These are phyloP conservation scores for Globisporangium carolinianum DNA, from an alignment of 352 stramenopile species.

Conservation along the genomic window DNA sequence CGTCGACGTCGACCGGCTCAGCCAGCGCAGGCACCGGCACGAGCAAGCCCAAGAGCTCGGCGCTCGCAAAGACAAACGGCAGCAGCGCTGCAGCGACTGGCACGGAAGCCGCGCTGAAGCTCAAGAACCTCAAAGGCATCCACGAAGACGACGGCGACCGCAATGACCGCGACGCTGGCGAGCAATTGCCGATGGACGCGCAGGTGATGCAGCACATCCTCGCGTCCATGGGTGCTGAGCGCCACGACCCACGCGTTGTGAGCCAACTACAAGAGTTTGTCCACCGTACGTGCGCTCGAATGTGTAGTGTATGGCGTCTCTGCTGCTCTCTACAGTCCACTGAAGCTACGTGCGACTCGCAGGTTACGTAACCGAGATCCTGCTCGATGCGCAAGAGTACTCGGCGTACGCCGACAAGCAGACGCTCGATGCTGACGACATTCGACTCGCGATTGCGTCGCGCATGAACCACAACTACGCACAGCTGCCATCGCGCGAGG, in stretches of 20 bases:
- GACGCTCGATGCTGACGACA: constrained; percentile 63
- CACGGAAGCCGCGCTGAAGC: constrained; percentile 29
- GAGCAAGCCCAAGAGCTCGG: constrained; percentile 11
- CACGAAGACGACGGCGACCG: constrained; percentile 60
- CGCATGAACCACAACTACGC: constrained; percentile 76
- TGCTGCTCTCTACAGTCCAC: neutral
- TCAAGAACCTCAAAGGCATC: constrained; percentile 50
- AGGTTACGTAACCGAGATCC: constrained; percentile 79
- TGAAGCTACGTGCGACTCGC: neutral
- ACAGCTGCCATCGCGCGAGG: constrained; percentile 65
- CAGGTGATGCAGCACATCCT: constrained; percentile 53
- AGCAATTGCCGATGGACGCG: constrained; percentile 54
- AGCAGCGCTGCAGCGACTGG: constrained; percentile 13
- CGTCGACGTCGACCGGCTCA: neutral
- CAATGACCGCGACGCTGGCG: constrained; percentile 24
- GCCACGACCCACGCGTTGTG: constrained; percentile 73
- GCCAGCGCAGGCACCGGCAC: neutral
- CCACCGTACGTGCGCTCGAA: constrained; percentile 39
- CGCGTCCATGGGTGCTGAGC: constrained; percentile 75
- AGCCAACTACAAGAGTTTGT: constrained; percentile 80
- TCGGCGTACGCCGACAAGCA: constrained; percentile 70
- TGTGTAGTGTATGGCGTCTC: too few species aligned
- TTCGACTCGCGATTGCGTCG: constrained; percentile 70
- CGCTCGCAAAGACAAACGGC: constrained; percentile 10
- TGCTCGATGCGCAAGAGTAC: constrained; percentile 83